phyloP scores from a whole-genome alignment of 202 grass and related monocot genomes.

The Setaria viridis region DNA sequence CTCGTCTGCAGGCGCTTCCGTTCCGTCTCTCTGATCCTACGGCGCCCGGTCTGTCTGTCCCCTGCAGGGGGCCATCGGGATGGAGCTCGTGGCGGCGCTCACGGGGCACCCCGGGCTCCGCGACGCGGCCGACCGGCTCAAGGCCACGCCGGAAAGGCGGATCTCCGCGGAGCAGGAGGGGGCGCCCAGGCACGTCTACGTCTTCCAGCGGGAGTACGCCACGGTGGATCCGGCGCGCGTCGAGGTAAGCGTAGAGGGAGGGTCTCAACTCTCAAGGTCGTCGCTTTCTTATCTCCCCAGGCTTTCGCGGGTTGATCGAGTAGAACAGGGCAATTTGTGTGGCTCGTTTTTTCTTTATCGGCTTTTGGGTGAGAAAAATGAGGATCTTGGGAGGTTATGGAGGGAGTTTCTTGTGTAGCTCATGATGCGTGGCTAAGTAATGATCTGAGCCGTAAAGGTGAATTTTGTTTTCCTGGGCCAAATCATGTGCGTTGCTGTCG shows the following conservation, averaged over 20 bases:
- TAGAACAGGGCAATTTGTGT: neutral
- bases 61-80: conserved; percentile 44
- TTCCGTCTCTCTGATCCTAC: conserved; percentile 1
- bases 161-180: conserved; percentile 48
- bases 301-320: neutral
- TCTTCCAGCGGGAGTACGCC: conserved; percentile 93
- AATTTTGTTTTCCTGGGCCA: conserved; percentile 21
- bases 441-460: neutral
- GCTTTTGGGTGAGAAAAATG: neutral
- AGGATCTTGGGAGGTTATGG: neutral
- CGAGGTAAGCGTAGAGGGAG: conserved; percentile 46
- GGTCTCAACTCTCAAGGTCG: neutral
- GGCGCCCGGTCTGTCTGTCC: neutral
- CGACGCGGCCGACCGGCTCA: conserved; percentile 62
- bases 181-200: conserved; percentile 67
- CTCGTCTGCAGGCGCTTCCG: neutral
- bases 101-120: conserved; percentile 52
- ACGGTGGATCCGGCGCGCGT: conserved; percentile 80
- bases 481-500: neutral
- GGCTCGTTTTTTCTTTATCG: neutral
- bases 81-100: conserved; percentile 64
- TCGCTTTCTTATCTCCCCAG: neutral
- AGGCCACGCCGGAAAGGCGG: conserved; percentile 46
- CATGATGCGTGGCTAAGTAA: neutral
- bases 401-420: neutral